Base-by-base conservation (phyloP, 2,329 filamentous ascomycete species). In the Ramichloridium luteum region DNA sequence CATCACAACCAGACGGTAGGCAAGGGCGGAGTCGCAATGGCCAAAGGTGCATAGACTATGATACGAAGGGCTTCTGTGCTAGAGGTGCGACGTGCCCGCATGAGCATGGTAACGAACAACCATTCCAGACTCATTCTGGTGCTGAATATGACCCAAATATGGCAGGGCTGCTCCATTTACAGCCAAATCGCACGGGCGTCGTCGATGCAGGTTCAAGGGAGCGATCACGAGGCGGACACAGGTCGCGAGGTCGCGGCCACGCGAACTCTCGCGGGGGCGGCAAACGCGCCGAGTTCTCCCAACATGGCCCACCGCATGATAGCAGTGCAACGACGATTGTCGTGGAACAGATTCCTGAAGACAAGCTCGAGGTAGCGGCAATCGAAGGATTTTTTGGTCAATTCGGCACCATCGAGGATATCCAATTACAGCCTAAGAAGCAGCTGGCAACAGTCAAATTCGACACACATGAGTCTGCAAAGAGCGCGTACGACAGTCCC, bases 281-380 rank as follows among this genome's bases (percentile, higher is more conserved):
- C 43, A 60, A 55, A 4, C 63, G 69, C 17, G 67, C 77, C 3
- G 58, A 72, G 0, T 76, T 82, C 46, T 80, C 80, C 0, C 65
- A 68, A 0, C 67, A 73, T 13, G 75, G 77, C 0, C 72, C 76
- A 0, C 68, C 74, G 15, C 54, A 64, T 30, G 78, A 85, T 50
- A 65, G 58, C 33, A 67, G 65, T 0, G 77, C 75, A 44, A 77
- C 71, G 5, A 73, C 74, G 0, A 69, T 90, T 13, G 80, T 86
- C 2, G 68, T 90, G 3, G 80, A 86, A 49, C 75, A 77, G 35
- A 88, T 90, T 4, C 82, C 82, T 0, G 70, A 77, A 38, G 77
- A 81, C 13, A 66, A 73, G 34, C 77, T 81, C 34, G 65, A 60
- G 26, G 80, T 85, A 45, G 65, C 74, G 0, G 57, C 67, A 8